Percentiles rank a stretch among this genome's conserved stretches.
phyloP scores from a whole-genome alignment of 2,329 filamentous ascomycete species.

The Pseudocercospora cruenta region DNA sequence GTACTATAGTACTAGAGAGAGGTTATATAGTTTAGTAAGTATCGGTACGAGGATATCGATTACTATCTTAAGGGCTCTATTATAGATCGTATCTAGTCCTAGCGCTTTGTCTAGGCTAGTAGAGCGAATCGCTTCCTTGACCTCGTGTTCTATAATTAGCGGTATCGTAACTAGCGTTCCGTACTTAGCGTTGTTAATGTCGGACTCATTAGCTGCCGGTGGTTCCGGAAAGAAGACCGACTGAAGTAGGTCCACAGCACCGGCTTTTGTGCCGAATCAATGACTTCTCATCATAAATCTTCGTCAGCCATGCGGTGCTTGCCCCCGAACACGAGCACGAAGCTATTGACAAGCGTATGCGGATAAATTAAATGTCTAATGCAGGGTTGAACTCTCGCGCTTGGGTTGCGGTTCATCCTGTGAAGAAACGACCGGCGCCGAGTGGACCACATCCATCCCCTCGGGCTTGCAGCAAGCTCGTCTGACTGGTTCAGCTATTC shows the following conservation, averaged over 20 bases:
- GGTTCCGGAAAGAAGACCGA: not conserved
- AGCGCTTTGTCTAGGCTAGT: not conserved
- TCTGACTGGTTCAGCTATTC: not conserved
- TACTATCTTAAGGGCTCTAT: not conserved
- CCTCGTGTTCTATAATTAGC: not conserved
- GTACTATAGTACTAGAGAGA: not conserved
- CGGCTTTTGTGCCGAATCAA: not conserved
- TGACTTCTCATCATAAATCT: not conserved
- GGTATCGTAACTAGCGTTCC: not conserved
- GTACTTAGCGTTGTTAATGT: not conserved
- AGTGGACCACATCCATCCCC: not conserved
- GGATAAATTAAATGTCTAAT: not conserved
- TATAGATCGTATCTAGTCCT: not conserved
- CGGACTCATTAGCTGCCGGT: not conserved
- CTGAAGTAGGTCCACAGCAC: not conserved
- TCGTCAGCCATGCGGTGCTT: not conserved
- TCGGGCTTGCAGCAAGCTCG: not conserved
- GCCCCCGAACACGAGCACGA: not conserved
- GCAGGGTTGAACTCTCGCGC: not conserved
- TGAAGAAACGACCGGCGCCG: not conserved
- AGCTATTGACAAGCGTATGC: not conserved
- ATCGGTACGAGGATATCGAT: not conserved
- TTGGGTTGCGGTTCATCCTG: not conserved
- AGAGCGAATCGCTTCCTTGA: not conserved
- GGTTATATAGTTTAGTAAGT: not conserved